These are phyloP conservation scores for Wickerhamiella allomyrinae DNA, from an alignment of 805 yeast species.

Conservation along the genomic window DNA sequence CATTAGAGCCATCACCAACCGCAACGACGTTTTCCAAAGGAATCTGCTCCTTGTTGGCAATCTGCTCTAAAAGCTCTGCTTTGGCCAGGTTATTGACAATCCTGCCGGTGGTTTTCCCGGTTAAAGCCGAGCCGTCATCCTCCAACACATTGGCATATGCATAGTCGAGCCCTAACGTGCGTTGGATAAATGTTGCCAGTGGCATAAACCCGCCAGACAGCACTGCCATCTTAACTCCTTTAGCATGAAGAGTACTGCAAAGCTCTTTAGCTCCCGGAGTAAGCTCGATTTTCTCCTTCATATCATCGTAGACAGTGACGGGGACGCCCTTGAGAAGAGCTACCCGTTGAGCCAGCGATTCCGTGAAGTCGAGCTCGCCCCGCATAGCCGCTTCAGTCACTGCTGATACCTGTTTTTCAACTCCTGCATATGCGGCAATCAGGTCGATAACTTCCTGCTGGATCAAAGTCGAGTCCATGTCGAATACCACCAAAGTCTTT, in stretches of 20 bases:
- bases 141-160: slow-evolving; percentile 68
- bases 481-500: slow-evolving; percentile 64
- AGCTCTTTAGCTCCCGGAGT: slow-evolving; percentile 82
- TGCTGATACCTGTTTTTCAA: slow-evolving; percentile 71
- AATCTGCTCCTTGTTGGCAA: slow-evolving; percentile 24
- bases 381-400: slow-evolving; percentile 95
- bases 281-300: slow-evolving; percentile 51
- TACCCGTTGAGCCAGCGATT: slow-evolving; percentile 65
- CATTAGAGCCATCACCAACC: slow-evolving; percentile 97
- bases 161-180: slow-evolving; percentile 57
- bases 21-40: slow-evolving; percentile 44
- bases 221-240: slow-evolving; percentile 66
- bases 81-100: slow-evolving; percentile 79
- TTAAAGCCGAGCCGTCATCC: slow-evolving; percentile 35
- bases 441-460: slow-evolving; percentile 93
- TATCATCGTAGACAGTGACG: slow-evolving; percentile 58
- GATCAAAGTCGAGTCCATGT: slow-evolving; percentile 95
- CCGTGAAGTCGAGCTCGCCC: slow-evolving; percentile 84
- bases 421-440: slow-evolving; percentile 87
- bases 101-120: slow-evolving; percentile 66
- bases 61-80: slow-evolving; percentile 50
- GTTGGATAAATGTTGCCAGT: slow-evolving; percentile 62
- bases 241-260: slow-evolving; percentile 41
- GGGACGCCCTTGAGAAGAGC: slow-evolving; percentile 69
- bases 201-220: slow-evolving; percentile 92